Conservation (phyloP, 345 rosid genomes). For the Boechera retrofracta region DNA sequence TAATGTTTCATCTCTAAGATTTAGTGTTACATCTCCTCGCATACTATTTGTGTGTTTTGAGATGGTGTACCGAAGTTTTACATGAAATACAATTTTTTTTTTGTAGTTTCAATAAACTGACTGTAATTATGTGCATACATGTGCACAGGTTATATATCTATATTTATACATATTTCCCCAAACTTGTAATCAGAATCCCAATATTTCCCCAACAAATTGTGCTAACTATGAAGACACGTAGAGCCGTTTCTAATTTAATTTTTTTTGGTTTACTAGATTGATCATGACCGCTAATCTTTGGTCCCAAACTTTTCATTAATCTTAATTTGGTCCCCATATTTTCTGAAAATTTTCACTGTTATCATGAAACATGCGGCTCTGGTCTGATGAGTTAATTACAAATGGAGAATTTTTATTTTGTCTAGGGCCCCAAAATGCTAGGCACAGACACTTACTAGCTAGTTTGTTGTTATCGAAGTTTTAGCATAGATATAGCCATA, state of each 20-base stretch:
- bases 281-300: background rate
- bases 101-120: background rate
- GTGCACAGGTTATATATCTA: background rate
- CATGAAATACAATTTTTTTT: background rate
- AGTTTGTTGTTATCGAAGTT: conserved; percentile 11
- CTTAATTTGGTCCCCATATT: background rate
- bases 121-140: background rate
- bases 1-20: background rate
- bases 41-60: conserved; percentile 13
- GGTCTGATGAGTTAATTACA: background rate
- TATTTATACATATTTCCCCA: background rate
- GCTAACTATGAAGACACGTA: background rate
- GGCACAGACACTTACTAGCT: background rate
- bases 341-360: background rate
- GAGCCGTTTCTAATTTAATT: background rate
- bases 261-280: background rate
- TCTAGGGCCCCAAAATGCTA: background rate
- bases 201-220: background rate
- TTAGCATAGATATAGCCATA: background rate
- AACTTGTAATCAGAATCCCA: background rate
- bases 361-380: background rate
- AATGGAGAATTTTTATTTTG: background rate
- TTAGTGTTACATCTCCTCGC: background rate
- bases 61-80: background rate
- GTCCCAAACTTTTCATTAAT: background rate